phyloP scores from a whole-genome alignment of 768 basidiomycete genomes.

The Collybia nuda region DNA sequence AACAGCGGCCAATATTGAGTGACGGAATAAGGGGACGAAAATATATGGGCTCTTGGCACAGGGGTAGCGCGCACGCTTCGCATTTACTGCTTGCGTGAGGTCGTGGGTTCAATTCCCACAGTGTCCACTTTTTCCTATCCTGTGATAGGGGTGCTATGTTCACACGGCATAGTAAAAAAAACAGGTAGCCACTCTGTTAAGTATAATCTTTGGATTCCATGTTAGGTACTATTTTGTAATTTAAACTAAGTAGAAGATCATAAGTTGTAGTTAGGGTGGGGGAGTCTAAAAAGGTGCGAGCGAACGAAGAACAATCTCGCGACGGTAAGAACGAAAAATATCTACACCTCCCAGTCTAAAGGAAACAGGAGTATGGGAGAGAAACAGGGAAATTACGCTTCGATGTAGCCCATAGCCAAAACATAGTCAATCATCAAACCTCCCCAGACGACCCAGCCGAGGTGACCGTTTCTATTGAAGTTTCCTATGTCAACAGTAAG shows the following conservation, averaged over 20 bases:
- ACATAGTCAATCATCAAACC: slow-evolving; percentile 42
- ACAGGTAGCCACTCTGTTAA: no score
- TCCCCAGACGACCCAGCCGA: slow-evolving; percentile 48
- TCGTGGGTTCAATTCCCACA: slow-evolving; percentile 59
- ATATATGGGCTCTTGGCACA: slow-evolving; percentile 50
- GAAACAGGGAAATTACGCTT: not conserved
- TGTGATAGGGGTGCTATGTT: not conserved
- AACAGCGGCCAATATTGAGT: not conserved
- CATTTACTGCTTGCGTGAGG: slow-evolving; percentile 46
- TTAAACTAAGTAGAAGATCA: no score
- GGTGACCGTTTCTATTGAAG: slow-evolving; percentile 45
- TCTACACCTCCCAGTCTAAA: no score
- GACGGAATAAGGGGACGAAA: not conserved
- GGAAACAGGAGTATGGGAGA: not conserved
- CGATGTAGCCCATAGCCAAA: slow-evolving; percentile 3
- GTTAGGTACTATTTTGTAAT: no score
- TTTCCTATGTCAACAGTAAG: slow-evolving; percentile 27
- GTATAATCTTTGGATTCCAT: no score
- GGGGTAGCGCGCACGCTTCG: slow-evolving; percentile 65
- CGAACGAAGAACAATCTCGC: no score
- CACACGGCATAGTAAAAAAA: not conserved
- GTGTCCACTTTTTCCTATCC: slow-evolving; percentile 33
- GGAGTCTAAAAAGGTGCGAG: no score
- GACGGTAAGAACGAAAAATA: no score
- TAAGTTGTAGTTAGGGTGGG: no score